Evolutionary conservation across 2,329 filamentous ascomycete genomes (phyloP), one percentile per base, ranked within the genome.

Genomic region (Pestalotiopsis fici): DNA sequence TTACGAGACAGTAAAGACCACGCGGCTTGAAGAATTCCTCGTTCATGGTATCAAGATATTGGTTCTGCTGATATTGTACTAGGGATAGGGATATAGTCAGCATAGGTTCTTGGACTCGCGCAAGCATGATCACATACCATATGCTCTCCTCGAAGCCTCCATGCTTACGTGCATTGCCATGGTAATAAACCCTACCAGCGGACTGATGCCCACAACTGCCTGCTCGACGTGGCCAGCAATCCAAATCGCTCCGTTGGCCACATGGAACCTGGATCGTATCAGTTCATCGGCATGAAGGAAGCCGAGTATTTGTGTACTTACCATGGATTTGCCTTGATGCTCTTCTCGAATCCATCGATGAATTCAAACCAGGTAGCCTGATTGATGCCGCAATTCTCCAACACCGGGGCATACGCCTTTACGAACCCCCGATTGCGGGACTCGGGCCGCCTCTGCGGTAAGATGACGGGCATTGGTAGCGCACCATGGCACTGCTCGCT

Each of bases 41-140:
- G 71, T 90, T 90, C 71, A 88, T 81, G 43, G 79, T 76, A 70
- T 88, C 83, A 18, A 91, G 80, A 72, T 87, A 90, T 0, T 74
- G 77, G 71, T 88, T 89, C 0, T 84, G 81, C 55, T 81, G 77
- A 71, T 78, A 76, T 50, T 50, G 43, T 2, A 50, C 43, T 50
- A 6, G 43, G 31, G n/a, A n/a, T 18, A 18, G 12, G 43, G 21
- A 2, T 9, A 11, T 50, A 3, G 43, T 50, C 43, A 57, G 21
- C 79, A 79, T 2, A 27, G 11, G 4, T 3, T 31, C 55, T 18
- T 15, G 11, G 4, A 6, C 1, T 15, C 2, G 13, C 55, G 3
- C 25, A 1, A 12, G 55, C 3, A 57, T n/a, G 12, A 7, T 25
- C 3, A 27, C 55, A 15, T 31, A 76, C 78, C 43, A 35, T 82